A percentile compares a stretch with the other conserved stretches of the same genome.
phyloP scores from a whole-genome alignment of 192 early-diverging fungal genomes.

The Coemansia sp. region DNA sequence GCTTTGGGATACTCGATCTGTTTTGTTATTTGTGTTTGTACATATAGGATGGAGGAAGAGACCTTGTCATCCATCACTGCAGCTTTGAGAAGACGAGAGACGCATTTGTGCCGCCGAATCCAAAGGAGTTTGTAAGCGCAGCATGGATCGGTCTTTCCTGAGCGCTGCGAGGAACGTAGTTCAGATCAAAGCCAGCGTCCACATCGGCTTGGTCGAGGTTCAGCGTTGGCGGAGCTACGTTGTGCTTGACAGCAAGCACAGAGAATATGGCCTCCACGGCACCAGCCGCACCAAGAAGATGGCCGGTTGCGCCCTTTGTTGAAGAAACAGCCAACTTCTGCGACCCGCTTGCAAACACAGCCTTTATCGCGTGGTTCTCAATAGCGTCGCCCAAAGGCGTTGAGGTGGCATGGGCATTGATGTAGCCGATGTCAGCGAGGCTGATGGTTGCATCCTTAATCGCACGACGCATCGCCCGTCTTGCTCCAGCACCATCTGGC shows the following conservation, averaged over 20 bases:
- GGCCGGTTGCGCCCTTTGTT: slow-evolving; percentile 89
- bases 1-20: background rate
- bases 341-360: slow-evolving; percentile 61
- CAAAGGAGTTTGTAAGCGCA: slow-evolving; percentile 76
- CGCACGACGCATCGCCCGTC: slow-evolving; percentile 83
- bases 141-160: slow-evolving; percentile 64
- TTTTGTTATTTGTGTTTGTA: background rate
- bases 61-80: background rate
- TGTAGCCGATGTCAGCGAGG: slow-evolving; percentile 72
- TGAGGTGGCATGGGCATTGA: slow-evolving; percentile 95
- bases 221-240: slow-evolving; percentile 80
- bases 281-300: slow-evolving; percentile 94
- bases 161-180: slow-evolving; percentile 78
- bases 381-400: slow-evolving; percentile 83
- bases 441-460: slow-evolving; percentile 62
- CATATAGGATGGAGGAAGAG: background rate
- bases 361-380: slow-evolving; percentile 82
- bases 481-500: slow-evolving; percentile 79
- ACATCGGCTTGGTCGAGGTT: slow-evolving; percentile 65
- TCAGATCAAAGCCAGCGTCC: slow-evolving; percentile 66
- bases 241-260: slow-evolving; percentile 69
- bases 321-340: slow-evolving; percentile 72
- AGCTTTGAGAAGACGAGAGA: slow-evolving; percentile 63
- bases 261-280: slow-evolving; percentile 91
- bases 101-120: slow-evolving; percentile 85